Evolutionary conservation across 2,329 filamentous ascomycete genomes (phyloP), one percentile per base, ranked within the genome.

Genomic region (Domatiomyces globalis): DNA sequence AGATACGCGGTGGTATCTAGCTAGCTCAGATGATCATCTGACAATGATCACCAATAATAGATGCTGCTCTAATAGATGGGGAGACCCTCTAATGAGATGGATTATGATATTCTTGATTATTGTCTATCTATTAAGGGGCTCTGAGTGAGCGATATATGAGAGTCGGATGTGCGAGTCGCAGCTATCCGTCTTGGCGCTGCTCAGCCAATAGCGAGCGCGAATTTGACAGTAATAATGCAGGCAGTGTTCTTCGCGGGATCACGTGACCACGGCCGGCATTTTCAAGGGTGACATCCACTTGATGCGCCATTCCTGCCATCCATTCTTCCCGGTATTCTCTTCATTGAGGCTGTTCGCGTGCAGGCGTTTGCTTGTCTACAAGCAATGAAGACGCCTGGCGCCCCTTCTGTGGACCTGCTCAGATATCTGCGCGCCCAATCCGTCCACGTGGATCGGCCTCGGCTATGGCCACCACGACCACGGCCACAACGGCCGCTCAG

Each of bases 341-440:
- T 39, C 15, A 39, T 15, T 15, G 33, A 15, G 33, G 10, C 33
- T 15, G 33, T 10, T 39, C 33, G 33, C 15, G 10, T 39, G 33
- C 33, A 39, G 33, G 33, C 33, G 33, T 39, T 27, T 29, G 20
- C 25, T 29, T 27, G 19, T 33, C 27, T 22, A 22, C 45, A 54
- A 55, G 56, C 51, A 46, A 58, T 58, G 56, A 52, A 55, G 53
- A 51, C 56, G 48, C 42, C 51, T 12, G 39, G 43, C 27, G 70
- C 66, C 57, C 78, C 78, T 46, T 80, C 78, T 49, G 63, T 68
- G 51, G 68, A 67, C 44, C 76, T 90, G 18, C 73, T 92, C 56
- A 81, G 80, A 59, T 90, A 86, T 65, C 74, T 92, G 56, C 81
- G 80, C 58, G 78, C 73, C 50, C 85, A 89, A 66, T 80, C 84